Base-by-base conservation (phyloP, 75 land plant genomes). In the Adiantum capillusveneris region DNA sequence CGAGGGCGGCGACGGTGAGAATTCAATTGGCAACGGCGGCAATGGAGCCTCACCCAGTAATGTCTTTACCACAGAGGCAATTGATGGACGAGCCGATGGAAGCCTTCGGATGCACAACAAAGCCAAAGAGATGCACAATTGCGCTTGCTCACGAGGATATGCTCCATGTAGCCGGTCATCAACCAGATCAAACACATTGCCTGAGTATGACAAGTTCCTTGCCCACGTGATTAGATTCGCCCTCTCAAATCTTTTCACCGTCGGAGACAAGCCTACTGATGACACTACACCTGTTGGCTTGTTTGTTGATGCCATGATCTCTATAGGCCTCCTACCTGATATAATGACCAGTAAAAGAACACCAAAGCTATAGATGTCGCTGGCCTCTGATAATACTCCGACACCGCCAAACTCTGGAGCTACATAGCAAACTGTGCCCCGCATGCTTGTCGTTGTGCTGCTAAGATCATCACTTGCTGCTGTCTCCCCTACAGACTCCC, bases 201-300 rank as follows among this genome's bases (percentile, higher is more conserved):
- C 95, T 17, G 53, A 41, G 52, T 76, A 75, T 34, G 95, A 83
- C 41, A 85, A 61, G n/a, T 75, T 73, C 61, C 86, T 64, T 31
- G 79, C 81, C 95, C 95, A 89, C 18, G 82, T 69, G 34, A 89
- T 68, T 34, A 89, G 71, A 62, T 89, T 89, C 2, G 95, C 95
- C 57, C 76, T 80, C 67, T 89, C 90, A 31, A 89, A 82, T 31
- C 66, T 71, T 64, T 65, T 80, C 75, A 86, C 72, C 2, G 95
- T 90, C 1, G 90, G 80, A 34, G 37, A 34, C 3, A 9, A 34
- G 37, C 37, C 37, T 34, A 34, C 9, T 3, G 37, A 34, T 34
- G 37, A 34, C 9, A 9, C 37, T 5, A 9, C 37, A 3, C 37
- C 37, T 34, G 37, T 9, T 34, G 37, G 9, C 37, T 34, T 34